phyloP scores from a whole-genome alignment of 78 protist species.

The Dictyostelium brefeldianum region DNA sequence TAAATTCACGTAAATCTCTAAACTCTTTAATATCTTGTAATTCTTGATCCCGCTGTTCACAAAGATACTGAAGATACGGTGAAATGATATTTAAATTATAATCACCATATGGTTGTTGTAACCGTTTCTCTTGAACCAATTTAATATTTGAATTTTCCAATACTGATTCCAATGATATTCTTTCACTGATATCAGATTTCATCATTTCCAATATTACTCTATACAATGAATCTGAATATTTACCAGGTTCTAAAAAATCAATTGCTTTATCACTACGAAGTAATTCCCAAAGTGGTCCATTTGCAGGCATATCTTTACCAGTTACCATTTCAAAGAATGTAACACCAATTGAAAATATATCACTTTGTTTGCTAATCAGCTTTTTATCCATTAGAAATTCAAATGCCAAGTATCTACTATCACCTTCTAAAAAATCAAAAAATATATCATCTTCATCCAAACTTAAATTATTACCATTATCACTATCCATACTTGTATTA shows the following conservation, averaged over 20 bases:
- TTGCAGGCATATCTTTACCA: slow-evolving; percentile 83
- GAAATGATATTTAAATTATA: slow-evolving; percentile 7
- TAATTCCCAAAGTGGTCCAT: slow-evolving; percentile 86
- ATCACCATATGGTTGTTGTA: not conserved
- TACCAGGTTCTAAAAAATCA: slow-evolving; percentile 34
- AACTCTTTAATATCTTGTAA: not conserved
- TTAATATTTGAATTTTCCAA: slow-evolving; percentile 13
- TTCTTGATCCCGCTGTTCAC: not conserved
- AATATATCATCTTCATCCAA: slow-evolving; percentile 78
- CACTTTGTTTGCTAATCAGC: slow-evolving; percentile 54
- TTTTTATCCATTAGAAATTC: slow-evolving; percentile 77
- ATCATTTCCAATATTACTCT: slow-evolving; percentile 35
- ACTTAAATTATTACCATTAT: slow-evolving; percentile 47
- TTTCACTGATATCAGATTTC: slow-evolving; percentile 33
- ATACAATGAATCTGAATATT: slow-evolving; percentile 39
- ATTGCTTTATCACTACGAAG: slow-evolving; percentile 26
- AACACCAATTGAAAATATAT: slow-evolving; percentile 83
- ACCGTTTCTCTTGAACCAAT: slow-evolving; percentile 35
- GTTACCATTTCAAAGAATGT: slow-evolving; percentile 83
- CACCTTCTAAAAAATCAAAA: slow-evolving; percentile 82
- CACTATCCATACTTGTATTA: slow-evolving; percentile 11
- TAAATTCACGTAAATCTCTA: not conserved
- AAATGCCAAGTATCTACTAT: slow-evolving; percentile 79
- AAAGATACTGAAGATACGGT: not conserved
- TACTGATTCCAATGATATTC: slow-evolving; percentile 13